Evolutionary conservation across 768 basidiomycete species (phyloP), one percentile per base, ranked within the genome.

Genomic region (Phylloporus sp.): DNA sequence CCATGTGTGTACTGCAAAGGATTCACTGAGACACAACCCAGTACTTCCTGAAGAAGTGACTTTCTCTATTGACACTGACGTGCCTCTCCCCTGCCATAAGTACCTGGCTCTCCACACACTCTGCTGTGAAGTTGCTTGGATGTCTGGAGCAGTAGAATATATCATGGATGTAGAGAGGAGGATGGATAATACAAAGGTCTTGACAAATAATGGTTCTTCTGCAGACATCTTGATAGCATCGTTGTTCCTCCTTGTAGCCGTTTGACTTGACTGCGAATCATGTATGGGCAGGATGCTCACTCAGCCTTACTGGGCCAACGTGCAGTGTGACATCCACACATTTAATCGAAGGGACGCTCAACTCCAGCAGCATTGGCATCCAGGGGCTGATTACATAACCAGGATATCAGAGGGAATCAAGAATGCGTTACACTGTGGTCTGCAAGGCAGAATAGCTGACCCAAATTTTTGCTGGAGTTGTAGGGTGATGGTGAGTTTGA

Each of bases 341-440:
- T n/a, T n/a, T n/a, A n/a, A n/a, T n/a, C n/a, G n/a, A n/a, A n/a
- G n/a, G n/a, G n/a, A n/a, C n/a, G n/a, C n/a, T n/a, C n/a, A n/a
- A n/a, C n/a, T n/a, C n/a, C n/a, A n/a, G n/a, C n/a, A n/a, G n/a
- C n/a, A n/a, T n/a, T n/a, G n/a, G n/a, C n/a, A n/a, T n/a, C n/a
- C n/a, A n/a, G n/a, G n/a, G n/a, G n/a, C n/a, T n/a, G n/a, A n/a
- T n/a, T n/a, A n/a, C n/a, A n/a, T n/a, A n/a, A n/a, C n/a, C n/a
- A n/a, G n/a, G n/a, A n/a, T n/a, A n/a, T n/a, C 66, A 0, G 79
- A 68, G 22, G 84, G 75, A 34, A 83, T 65, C 5, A 82, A 75
- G 62, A 85, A 86, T 0, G 76, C 72, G 59, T 85, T 83, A 56
- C 79, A 74, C 52, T 76, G 74, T 32, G 73, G 71, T 50, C 70